Conservation (phyloP, 768 basidiomycete genomes). For the Mrakia frigida region DNA sequence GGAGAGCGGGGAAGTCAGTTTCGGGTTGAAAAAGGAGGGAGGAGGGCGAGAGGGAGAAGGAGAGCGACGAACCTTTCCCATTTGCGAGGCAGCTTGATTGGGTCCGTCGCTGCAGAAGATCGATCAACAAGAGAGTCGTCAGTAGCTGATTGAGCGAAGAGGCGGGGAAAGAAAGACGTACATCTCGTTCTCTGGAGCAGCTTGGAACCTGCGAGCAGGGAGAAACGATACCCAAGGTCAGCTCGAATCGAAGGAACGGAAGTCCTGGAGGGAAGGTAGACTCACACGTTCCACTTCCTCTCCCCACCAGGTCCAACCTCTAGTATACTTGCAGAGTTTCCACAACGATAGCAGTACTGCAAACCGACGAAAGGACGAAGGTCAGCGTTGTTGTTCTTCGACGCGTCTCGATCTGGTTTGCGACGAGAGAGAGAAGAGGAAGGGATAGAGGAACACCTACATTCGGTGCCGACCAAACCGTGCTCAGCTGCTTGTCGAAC, state of each 20-base stretch:
- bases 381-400: too few relatives aligned
- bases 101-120: conserved; percentile 25
- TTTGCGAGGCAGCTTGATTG: conserved; percentile 30
- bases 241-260: background rate
- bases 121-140: too few relatives aligned
- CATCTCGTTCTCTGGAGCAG: conserved; percentile 90
- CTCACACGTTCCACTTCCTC: conserved; percentile 82
- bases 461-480: conserved; percentile 98
- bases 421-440: background rate
- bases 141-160: background rate
- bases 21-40: background rate
- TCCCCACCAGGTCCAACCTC: conserved; percentile 83
- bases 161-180: background rate
- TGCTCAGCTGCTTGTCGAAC: conserved; percentile 89
- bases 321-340: conserved; percentile 91
- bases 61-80: conserved; percentile 28
- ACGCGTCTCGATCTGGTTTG: background rate
- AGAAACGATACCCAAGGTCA: background rate
- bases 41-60: too few relatives aligned
- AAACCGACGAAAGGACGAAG: background rate
- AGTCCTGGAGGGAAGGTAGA: background rate
- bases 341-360: conserved; percentile 56
- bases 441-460: conserved; percentile 34
- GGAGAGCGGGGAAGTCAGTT: background rate
- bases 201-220: conserved; percentile 58